Evolutionary conservation across 2,329 filamentous ascomycete genomes (phyloP), one percentile per base, ranked within the genome.

Genomic region (Lecanicillium sp.): DNA sequence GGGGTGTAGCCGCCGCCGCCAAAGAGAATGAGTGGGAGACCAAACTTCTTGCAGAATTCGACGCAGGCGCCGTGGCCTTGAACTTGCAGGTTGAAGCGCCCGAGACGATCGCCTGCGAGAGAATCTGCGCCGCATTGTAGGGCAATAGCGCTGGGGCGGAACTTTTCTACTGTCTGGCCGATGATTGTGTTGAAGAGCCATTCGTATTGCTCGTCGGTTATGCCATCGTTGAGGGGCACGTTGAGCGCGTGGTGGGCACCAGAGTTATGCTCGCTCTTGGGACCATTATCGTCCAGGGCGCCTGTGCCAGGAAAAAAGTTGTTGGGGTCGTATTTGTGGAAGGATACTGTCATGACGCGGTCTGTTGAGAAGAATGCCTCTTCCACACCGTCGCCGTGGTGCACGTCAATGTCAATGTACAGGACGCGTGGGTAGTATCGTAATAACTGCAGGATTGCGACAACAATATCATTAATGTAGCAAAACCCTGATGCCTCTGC

Each of bases 401-500:
- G 87, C 2, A 94, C 86, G 56, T 94, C 87, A 49, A 94, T 94
- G 56, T 94, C 87, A 51, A 96, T 89, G 61, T 96, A 95, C 42
- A 96, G 71, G 7, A 96, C 89, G 35, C 89, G 83, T 13, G 87
- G 80, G 51, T 89, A 78, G 53, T 82, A 75, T 20, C 85, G 81
- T 13, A 96, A 70, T 9, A 98, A 75, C 57, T 95, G 84, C 28
- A 96, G 73, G 51, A 95, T 92, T 27, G 85, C 87, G 33, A 98
- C 75, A 42, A 96, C 92, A 52, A 96, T 96, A 61, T 98, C 92
- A 60, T 98, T 98, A 65, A 96, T 88, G 65, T 98, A 98, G 67
- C 92, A 98, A 62, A 98, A 98, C 1, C 92, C 92, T 12, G 84
- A 90, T 1, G 92, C 90, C 62, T 95, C 88, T 38, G 83, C 78